Evolutionary conservation across 176 grass and related monocot genomes (phyloP).

Genomic region (Bromus sterilis): DNA sequence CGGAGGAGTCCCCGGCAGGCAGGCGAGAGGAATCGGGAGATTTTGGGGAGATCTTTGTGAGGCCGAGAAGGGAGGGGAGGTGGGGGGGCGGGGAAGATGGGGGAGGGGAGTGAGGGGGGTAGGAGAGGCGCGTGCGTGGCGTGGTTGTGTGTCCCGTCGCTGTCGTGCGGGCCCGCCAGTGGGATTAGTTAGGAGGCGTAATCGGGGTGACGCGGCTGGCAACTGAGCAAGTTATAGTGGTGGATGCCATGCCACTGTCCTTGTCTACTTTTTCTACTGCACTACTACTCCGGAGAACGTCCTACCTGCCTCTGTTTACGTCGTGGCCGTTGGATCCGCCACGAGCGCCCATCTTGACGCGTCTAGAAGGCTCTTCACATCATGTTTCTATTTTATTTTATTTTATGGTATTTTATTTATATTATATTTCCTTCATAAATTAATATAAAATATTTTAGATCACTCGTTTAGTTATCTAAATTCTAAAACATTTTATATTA

Average conservation of each 20-base stretch:
- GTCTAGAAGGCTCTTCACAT: neutral
- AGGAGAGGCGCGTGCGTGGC: neutral
- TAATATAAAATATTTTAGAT: no score
- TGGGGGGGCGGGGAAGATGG: neutral
- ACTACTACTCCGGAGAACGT: no score
- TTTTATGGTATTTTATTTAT: no score
- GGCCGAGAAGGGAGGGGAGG: neutral
- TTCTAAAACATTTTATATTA: no score
- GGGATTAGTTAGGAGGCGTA: neutral
- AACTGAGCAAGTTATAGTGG: neutral
- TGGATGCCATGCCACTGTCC: neutral
- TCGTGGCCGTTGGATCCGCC: neutral
- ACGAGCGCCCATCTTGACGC: neutral
- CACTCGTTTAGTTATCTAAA: no score
- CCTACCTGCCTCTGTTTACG: neutral
- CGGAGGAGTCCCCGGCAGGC: no score
- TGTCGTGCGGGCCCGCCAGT: neutral
- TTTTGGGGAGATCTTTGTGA: neutral
- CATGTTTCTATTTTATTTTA: no score
- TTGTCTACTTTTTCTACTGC: no score
- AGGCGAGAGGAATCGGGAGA: neutral
- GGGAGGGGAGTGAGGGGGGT: neutral
- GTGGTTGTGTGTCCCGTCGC: conserved; percentile 2
- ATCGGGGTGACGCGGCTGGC: neutral
- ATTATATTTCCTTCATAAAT: no score